A percentile compares a stretch with the other conserved stretches of the same genome.
These are phyloP conservation scores for Euphorbia corollata DNA, from an alignment of 441 rosid species.

Conservation along the genomic window DNA sequence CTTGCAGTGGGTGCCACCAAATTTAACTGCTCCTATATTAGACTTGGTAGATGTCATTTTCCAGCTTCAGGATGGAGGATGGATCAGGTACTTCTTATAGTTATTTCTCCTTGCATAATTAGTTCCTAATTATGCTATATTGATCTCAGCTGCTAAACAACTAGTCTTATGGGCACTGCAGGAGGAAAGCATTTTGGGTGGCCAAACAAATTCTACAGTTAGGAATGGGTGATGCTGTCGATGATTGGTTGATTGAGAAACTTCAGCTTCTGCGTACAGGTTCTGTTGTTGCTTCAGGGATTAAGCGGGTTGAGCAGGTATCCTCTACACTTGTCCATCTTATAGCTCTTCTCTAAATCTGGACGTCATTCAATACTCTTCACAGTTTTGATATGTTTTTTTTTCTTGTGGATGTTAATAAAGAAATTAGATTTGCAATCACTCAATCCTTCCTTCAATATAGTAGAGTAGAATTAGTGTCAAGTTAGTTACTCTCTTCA, in stretches of 20 bases:
- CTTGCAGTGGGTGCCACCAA: conserved; percentile 98
- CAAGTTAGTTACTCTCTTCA: background rate
- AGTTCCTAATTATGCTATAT: conserved; percentile 7
- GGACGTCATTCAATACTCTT: background rate
- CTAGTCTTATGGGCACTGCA: conserved; percentile 26
- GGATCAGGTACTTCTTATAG: conserved; percentile 70
- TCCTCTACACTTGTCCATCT: conserved; percentile 6
- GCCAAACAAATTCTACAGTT: conserved; percentile 93
- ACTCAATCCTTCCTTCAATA: background rate
- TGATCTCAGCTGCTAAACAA: conserved; percentile 3
- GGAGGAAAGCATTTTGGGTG: conserved; percentile 98
- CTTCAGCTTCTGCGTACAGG: conserved; percentile 81
- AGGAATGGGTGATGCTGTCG: conserved; percentile 99
- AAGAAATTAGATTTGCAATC: background rate
- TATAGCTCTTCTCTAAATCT: background rate
- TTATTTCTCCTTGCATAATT: conserved; percentile 3
- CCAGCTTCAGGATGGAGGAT: conserved; percentile 97
- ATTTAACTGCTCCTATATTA: conserved; percentile 69
- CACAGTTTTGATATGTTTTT: background rate
- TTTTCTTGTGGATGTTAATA: background rate
- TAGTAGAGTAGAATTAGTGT: background rate
- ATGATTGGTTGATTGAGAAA: conserved; percentile 97
- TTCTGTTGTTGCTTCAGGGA: conserved; percentile 82
- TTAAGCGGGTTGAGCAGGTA: conserved; percentile 89
- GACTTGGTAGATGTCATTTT: conserved; percentile 90